These are phyloP conservation scores for Drechslerella dactyloides DNA, from an alignment of 2,329 filamentous ascomycete species.

Conservation along the genomic window DNA sequence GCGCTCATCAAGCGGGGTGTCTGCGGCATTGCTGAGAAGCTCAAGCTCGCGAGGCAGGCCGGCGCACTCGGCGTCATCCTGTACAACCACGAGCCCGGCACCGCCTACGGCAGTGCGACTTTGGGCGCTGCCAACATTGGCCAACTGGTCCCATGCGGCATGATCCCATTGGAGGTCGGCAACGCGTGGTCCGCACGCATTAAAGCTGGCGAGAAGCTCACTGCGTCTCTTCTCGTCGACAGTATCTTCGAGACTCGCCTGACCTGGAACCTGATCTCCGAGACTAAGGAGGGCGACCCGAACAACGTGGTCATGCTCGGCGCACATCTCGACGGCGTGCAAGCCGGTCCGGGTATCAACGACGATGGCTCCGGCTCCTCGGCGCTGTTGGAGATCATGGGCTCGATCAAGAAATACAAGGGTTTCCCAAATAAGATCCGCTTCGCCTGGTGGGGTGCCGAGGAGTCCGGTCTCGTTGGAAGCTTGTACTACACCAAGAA, in stretches of 20 bases:
- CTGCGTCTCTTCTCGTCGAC: conserved; percentile 50
- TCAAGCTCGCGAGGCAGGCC: conserved; percentile 60
- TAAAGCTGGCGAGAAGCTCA: conserved; percentile 55
- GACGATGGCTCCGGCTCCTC: conserved; percentile 68
- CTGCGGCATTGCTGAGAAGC: conserved; percentile 61
- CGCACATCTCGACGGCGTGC: conserved; percentile 68
- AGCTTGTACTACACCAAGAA: conserved; percentile 65
- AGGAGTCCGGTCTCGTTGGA: conserved; percentile 69
- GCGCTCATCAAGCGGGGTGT: conserved; percentile 61
- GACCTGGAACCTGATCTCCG: conserved; percentile 65
- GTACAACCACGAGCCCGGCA: conserved; percentile 64
- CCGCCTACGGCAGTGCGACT: conserved; percentile 61
- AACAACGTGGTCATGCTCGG: conserved; percentile 67
- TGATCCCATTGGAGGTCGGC: conserved; percentile 58
- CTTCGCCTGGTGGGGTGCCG: conserved; percentile 69
- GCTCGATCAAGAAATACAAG: conserved; percentile 64
- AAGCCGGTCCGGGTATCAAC: conserved; percentile 68
- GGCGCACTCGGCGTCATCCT: conserved; percentile 60
- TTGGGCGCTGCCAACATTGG: conserved; percentile 42
- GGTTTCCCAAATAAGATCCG: conserved; percentile 66
- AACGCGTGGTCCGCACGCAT: conserved; percentile 56
- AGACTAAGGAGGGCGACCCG: conserved; percentile 65
- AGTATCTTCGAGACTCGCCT: conserved; percentile 53
- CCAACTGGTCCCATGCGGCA: conserved; percentile 56
- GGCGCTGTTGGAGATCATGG: conserved; percentile 66